Base-by-base conservation (phyloP, 257 asterid genomes). In the Verbascum thapsus region DNA sequence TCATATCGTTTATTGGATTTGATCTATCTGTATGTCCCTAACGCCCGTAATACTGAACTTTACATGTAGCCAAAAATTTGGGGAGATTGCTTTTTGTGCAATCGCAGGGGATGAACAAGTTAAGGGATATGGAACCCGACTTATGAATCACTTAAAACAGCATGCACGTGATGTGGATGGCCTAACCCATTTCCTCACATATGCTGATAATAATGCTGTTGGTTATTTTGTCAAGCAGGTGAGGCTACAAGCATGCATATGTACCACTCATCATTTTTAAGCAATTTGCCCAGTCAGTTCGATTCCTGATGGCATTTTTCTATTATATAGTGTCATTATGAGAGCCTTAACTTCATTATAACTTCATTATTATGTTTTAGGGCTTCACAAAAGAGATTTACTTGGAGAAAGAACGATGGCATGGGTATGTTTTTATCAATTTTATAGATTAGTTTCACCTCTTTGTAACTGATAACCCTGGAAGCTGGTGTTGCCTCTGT, bases 201-300 rank as follows among this genome's bases (percentile, higher is more conserved):
- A 90, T 80, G 98, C 99, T 64, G 99, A 94, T 81, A 94, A 94
- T 75, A 90, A 94, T 71, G 99, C 99, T 40, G 99, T 94, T 67
- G 99, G 99, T 69, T 94, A 94, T 85, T 94, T 94, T 80, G 92
- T 74, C 81, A 94, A 94, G 78, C 99, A 94, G 97, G 99, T 87
- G 68, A 61, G 76, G 11, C 13, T 53, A 35, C 47, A 1, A 47
- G 19, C 58, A 57, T 38, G 68, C 34, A 16, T 70, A 47, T 54
- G 40, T 53, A 40, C 38, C 61, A 17, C 40, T 19, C 38, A 20
- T 61, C 26, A 20, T 58, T 30, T 20, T 15, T 45, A 48, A 58
- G 57, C 38, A 50, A 37, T 64, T 63, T 48, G 39, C 50, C 38
- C 18, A 62, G 48, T 80, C 57, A 10, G 40, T 64, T 51, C 45